phyloP scores from a whole-genome alignment of 148 eudicot genomes.

The Spergularia bocconei region DNA sequence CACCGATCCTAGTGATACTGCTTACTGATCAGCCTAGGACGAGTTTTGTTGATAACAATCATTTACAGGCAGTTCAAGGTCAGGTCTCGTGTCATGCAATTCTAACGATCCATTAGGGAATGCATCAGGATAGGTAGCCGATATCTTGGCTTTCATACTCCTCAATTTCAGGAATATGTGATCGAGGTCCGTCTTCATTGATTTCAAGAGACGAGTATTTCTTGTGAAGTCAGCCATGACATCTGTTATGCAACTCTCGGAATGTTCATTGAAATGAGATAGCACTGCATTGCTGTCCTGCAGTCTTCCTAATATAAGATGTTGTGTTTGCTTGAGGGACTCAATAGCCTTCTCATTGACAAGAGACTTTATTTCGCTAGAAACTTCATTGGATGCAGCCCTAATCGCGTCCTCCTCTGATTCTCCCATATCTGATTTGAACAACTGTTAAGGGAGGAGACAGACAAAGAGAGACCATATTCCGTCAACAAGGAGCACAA shows the following conservation, averaged over 20 bases:
- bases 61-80: slow-evolving; percentile 55
- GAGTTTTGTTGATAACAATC: slow-evolving; percentile 17
- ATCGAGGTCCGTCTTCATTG: slow-evolving; percentile 93
- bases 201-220: slow-evolving; percentile 66
- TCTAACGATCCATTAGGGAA: slow-evolving; percentile 65
- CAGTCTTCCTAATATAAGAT: slow-evolving; percentile 79
- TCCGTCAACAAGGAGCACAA: no score
- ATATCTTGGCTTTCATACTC: slow-evolving; percentile 73
- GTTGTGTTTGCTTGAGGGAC: slow-evolving; percentile 32
- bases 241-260: slow-evolving; percentile 74
- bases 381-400: slow-evolving; percentile 27
- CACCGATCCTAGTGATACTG: no score
- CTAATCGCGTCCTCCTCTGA: slow-evolving; percentile 20
- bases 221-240: slow-evolving; percentile 67
- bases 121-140: slow-evolving; percentile 88
- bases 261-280: slow-evolving; percentile 82
- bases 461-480: not conserved
- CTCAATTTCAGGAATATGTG: slow-evolving; percentile 87
- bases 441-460: not conserved
- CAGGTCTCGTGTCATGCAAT: slow-evolving; percentile 73
- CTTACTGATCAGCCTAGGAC: not conserved
- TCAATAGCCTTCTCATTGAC: slow-evolving; percentile 23
- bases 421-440: slow-evolving; percentile 22
- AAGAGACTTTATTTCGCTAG: slow-evolving; percentile 27
- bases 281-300: slow-evolving; percentile 96